Percentiles rank a stretch among this genome's conserved stretches.
Evolutionary conservation across 176 grass and related monocot species (phyloP).

Genomic region (Urochloa ruziziensis): DNA sequence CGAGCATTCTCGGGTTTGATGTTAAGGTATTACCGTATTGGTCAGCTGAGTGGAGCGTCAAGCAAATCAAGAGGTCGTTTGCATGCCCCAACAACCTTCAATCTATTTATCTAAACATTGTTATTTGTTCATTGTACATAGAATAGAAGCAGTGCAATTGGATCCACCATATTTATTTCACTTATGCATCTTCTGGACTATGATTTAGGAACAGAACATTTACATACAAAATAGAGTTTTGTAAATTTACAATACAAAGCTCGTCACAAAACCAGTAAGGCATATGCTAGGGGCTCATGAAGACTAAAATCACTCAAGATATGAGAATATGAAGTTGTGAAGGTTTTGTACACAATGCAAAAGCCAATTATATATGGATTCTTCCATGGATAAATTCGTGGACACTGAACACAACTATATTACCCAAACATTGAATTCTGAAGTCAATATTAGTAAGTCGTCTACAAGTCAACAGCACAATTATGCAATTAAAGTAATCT

Average conservation of each 20-base stretch:
- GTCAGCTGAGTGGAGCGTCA: constrained; percentile 84
- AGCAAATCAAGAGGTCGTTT: constrained; percentile 74
- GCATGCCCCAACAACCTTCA: too few species aligned
- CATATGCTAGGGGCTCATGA: neutral
- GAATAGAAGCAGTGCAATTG: neutral
- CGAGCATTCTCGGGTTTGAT: constrained; percentile 93
- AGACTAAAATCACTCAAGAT: neutral
- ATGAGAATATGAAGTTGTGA: neutral
- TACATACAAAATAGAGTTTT: neutral
- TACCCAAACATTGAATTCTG: neutral
- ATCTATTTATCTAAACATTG: neutral
- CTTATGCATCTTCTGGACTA: neutral
- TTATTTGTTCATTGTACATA: neutral
- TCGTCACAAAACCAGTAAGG: neutral
- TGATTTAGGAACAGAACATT: neutral
- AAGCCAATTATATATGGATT: neutral
- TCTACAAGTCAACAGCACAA: too few species aligned
- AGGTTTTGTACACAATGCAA: neutral
- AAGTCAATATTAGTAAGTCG: neutral
- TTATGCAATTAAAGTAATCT: too few species aligned
- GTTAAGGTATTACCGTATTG: constrained; percentile 66
- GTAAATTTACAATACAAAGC: neutral
- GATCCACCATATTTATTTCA: neutral
- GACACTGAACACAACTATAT: neutral
- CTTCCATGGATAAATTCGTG: neutral